phyloP scores from a whole-genome alignment of 371 early-diverging fungal species.

The Gilbertella persicaria region DNA sequence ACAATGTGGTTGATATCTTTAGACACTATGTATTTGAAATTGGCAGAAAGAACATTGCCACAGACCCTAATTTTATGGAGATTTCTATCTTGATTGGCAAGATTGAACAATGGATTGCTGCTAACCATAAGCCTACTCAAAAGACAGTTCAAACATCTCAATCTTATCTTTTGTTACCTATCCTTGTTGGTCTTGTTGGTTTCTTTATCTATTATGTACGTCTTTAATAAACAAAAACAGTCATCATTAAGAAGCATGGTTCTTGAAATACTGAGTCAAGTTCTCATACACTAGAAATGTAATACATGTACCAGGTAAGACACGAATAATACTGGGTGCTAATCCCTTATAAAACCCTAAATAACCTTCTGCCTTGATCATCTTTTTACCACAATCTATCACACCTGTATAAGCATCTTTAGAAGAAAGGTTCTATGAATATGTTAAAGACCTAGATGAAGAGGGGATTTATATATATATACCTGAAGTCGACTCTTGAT shows the following conservation, averaged over 20 bases:
- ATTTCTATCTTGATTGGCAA: constrained; percentile 64
- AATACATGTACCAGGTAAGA: constrained; percentile 93
- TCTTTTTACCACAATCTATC: constrained; percentile 72
- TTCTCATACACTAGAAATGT: constrained; percentile 96
- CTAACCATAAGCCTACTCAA: constrained; percentile 19
- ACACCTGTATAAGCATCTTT: constrained; percentile 65
- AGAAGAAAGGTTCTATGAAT: constrained; percentile 34
- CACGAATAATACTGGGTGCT: constrained; percentile 85
- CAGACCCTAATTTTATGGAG: constrained; percentile 71
- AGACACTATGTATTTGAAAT: constrained; percentile 65
- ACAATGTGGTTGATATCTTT: constrained; percentile 67
- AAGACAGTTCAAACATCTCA: constrained; percentile 13
- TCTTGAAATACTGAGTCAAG: constrained; percentile 68
- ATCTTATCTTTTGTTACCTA: constrained; percentile 23
- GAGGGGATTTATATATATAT: constrained; percentile 11
- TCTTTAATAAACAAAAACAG: constrained; percentile 1
- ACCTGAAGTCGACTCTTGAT: constrained; percentile 85
- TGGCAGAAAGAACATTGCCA: constrained; percentile 65
- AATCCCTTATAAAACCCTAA: constrained; percentile 95
- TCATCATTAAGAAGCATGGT: constrained; percentile 41
- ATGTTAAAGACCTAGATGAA: not conserved
- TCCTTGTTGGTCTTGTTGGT: constrained; percentile 37
- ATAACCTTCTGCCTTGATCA: constrained; percentile 74
- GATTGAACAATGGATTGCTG: constrained; percentile 52
- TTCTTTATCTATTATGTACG: not conserved